phyloP scores from a whole-genome alignment of 148 eudicot species.

The Spergularia marina region DNA sequence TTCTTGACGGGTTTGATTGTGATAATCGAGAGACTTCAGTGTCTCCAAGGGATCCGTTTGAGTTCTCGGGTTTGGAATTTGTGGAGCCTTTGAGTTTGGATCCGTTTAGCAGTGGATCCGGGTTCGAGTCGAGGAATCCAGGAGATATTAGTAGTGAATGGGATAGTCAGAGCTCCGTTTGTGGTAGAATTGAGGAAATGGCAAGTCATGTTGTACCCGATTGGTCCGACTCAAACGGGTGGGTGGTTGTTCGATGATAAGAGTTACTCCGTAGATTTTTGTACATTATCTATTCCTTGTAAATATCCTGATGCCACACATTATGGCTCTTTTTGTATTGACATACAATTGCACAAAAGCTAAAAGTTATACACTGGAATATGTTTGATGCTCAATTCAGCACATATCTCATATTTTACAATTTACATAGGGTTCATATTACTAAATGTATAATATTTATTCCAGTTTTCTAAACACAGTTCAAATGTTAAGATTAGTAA shows the following conservation, averaged over 20 bases:
- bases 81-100: conserved; percentile 4
- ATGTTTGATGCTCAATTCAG: too few species aligned
- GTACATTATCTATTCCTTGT: too few species aligned
- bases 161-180: conserved; percentile 2
- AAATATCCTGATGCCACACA: too few species aligned
- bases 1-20: conserved; percentile 35
- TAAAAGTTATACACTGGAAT: too few species aligned
- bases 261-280: neutral
- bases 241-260: conserved; percentile 42
- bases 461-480: too few species aligned
- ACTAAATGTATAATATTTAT: too few species aligned
- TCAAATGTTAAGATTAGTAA: too few species aligned
- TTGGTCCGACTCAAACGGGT: conserved; percentile 34
- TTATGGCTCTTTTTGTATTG: too few species aligned
- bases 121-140: neutral
- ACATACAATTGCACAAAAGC: too few species aligned
- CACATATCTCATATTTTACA: too few species aligned
- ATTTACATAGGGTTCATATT: too few species aligned
- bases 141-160: too few species aligned
- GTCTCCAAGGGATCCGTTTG: conserved; percentile 73
- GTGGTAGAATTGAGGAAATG: conserved; percentile 14
- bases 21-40: conserved; percentile 18
- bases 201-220: conserved; percentile 22
- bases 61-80: conserved; percentile 39
- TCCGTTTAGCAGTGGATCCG: conserved; percentile 3